Evolutionary conservation across 208 protist genomes (phyloP), one percentile per base, ranked within the genome.

Genomic region (Crithidia bombi): DNA sequence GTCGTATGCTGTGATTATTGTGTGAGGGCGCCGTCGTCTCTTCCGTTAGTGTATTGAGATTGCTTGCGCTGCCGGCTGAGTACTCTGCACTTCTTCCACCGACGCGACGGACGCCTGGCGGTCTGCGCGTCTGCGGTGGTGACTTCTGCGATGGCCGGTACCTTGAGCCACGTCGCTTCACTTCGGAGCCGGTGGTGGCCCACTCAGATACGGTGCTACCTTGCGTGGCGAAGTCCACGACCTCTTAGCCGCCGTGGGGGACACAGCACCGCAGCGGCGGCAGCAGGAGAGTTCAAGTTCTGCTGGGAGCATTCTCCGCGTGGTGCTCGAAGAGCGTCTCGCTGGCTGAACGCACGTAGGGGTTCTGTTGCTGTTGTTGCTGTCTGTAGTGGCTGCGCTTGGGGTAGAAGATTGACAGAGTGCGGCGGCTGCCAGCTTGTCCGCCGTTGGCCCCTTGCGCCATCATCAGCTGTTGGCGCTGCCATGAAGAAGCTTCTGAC

Each of bases 381-480:
- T 28, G 30, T 43, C n/a, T 58, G 54, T 28, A 43, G 15, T 10
- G 30, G n/a, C n/a, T n/a, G n/a, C n/a, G n/a, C n/a, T n/a, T n/a
- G n/a, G n/a, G n/a, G n/a, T n/a, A n/a, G 44, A 23, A 50, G 6
- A 6, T n/a, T n/a, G 19, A 10, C 14, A 7, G 19, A n/a, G 19
- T 43, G 38, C 14, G 7, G 38, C 38, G 11, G 38, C 38, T 7
- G 38, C 38, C 38, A 17, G 38, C 38, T 43, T 7, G 19, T 50
- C 17, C 49, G 49, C 49, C 38, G 38, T 43, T 43, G 38, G 38
- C 14, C 38, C 38, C 38, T 32, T 33, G 30, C 30, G 26, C 12
- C 23, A 47, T 47, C 56, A 35, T 30, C 56, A 25, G 23, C n/a
- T 62, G 56, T 33, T 59, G 54, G 23, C 33, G 56, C 38, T 17